These are phyloP conservation scores for Spirogloea muscicola DNA, from an alignment of 139 green algal genomes.

Conservation along the genomic window DNA sequence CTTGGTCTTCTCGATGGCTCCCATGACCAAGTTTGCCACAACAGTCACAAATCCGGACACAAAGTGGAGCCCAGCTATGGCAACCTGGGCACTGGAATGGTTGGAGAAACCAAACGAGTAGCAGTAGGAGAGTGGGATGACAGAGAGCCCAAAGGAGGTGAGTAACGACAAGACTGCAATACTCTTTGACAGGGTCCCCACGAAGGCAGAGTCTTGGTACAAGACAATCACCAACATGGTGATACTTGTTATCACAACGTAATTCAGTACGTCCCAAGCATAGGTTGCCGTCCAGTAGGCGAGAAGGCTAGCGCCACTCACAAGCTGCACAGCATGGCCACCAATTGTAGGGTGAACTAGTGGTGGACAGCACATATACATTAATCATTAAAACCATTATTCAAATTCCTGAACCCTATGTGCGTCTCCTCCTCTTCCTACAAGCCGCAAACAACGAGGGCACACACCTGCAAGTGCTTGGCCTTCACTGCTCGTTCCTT, in stretches of 20 bases:
- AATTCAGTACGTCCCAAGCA: conserved; percentile 44
- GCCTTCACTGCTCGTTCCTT: conserved; percentile 30
- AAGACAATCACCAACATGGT: conserved; percentile 75
- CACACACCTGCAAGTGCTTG: conserved; percentile 40
- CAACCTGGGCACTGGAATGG: conserved; percentile 49
- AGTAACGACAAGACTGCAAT: conserved; percentile 39
- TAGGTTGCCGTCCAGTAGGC: conserved; percentile 50
- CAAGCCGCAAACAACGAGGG: background rate
- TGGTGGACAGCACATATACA: background rate
- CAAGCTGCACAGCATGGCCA: conserved; percentile 45
- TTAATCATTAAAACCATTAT: background rate
- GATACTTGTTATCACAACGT: conserved; percentile 56
- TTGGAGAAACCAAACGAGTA: conserved; percentile 48
- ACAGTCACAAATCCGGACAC: conserved; percentile 48
- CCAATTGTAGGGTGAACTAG: background rate
- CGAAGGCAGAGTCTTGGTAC: conserved; percentile 31
- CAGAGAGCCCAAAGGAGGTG: conserved; percentile 37
- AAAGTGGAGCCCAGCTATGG: conserved; percentile 50
- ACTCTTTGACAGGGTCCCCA: conserved; percentile 30
- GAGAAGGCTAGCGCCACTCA: conserved; percentile 38
- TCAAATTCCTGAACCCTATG: background rate
- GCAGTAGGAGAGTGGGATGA: conserved; percentile 52
- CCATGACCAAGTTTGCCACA: conserved; percentile 47
- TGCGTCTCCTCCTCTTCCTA: background rate
- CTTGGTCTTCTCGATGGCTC: conserved; percentile 44